Base-by-base conservation (phyloP, 2,329 filamentous ascomycete species). In the Apiospora pterosperma region DNA sequence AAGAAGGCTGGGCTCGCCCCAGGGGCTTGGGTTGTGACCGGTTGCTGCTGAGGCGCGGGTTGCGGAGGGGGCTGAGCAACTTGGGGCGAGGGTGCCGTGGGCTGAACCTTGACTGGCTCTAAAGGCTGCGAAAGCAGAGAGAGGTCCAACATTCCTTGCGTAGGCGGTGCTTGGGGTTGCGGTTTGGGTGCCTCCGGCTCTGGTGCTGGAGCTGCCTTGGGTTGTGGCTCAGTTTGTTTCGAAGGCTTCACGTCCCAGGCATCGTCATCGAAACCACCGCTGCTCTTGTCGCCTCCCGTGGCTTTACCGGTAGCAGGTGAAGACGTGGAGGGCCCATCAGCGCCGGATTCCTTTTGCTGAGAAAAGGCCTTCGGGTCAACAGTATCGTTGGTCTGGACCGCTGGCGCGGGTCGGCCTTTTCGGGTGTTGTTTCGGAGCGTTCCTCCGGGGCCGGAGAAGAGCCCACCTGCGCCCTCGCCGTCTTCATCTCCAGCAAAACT, bases 211-310 rank as follows among this genome's bases (percentile, higher is more conserved):
- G 83, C 78, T 44, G 84, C 82, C 63, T 81, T 79, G 63, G 77
- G 71, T 25, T 81, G 76, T 64, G 72, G 73, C 48, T 73, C 78
- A 64, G 76, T 72, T 61, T 89, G 85, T 74, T 88, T 90, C 16
- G 90, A 86, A 21, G 93, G 92, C 80, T 97, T 97, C 61, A 97
- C 90, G 72, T 96, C 92, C 96, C 96, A 99, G 10, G 96, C 96
- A 80, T 98, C 93, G 73, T 98, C 96, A 62, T 99, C 96, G 73
- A 98, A 98, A 3, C 92, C 92, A 83, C 81, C 34, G 70, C 69
- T 16, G 66, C 74, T 75, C 41, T 73, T 69, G 14, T 73, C 76
- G 66, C 72, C 65, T 34, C 16, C 48, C 62, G 70, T 74, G 66
- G 81, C 55, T 25, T 68, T 68, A 36, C 67, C 55, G 6, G 68